A percentile compares a stretch with the other conserved stretches of the same genome.
Conservation (phyloP, 2,329 filamentous ascomycete genomes). For the Pestalotiopsis fici region DNA sequence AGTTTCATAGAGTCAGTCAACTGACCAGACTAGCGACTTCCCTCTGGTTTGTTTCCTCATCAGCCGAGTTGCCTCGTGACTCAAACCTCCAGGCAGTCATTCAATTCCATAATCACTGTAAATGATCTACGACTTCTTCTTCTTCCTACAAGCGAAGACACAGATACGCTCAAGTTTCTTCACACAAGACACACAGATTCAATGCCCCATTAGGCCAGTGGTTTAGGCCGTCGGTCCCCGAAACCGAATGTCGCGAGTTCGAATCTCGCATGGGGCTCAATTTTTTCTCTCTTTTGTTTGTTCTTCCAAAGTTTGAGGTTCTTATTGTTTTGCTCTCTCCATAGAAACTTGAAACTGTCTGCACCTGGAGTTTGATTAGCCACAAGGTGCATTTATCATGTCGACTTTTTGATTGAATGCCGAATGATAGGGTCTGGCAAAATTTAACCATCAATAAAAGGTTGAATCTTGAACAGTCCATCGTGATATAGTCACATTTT, state of each 20-base stretch:
- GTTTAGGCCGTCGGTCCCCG: constrained; percentile 8
- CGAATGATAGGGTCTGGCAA: too few species aligned
- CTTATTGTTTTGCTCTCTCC: too few species aligned
- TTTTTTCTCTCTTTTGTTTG: neutral
- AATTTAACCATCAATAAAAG: too few species aligned
- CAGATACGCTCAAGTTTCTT: neutral
- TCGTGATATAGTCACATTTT: too few species aligned
- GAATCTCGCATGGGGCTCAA: constrained; percentile 4
- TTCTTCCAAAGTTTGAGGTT: neutral
- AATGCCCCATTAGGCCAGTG: constrained; percentile 2
- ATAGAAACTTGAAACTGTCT: too few species aligned
- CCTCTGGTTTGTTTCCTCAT: neutral
- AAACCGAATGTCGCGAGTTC: constrained; percentile 4
- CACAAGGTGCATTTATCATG: too few species aligned
- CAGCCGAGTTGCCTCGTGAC: neutral
- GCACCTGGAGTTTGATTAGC: too few species aligned
- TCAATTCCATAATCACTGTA: neutral
- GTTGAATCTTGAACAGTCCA: too few species aligned
- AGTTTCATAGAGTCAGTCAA: too few species aligned
- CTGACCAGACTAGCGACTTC: neutral
- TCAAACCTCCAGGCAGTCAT: neutral
- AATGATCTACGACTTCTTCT: neutral
- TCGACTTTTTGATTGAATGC: too few species aligned
- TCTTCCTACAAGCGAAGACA: neutral
- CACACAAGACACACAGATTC: neutral